Evolutionary conservation across 208 protist species (phyloP).

Genomic region (Trypanosoma boissoni): DNA sequence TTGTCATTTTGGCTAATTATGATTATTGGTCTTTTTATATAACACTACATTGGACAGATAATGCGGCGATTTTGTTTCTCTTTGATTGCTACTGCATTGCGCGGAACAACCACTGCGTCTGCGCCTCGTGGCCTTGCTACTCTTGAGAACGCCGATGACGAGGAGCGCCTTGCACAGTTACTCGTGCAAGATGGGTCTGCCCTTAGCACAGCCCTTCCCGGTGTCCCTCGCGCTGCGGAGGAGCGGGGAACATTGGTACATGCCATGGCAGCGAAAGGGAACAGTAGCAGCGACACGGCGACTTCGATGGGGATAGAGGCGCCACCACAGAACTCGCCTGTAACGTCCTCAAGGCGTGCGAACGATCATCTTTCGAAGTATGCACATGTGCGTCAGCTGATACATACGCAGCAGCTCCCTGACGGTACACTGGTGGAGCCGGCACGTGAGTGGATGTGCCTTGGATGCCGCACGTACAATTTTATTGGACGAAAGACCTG

Average conservation of each 20-base stretch:
- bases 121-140: neutral
- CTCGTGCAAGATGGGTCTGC: slow-evolving; percentile 40
- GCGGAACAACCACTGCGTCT: neutral
- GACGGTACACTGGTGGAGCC: slow-evolving; percentile 10
- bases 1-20: too few relatives aligned
- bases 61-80: too few relatives aligned
- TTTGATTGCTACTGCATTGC: neutral
- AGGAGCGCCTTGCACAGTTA: slow-evolving; percentile 35
- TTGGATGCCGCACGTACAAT: slow-evolving; percentile 55
- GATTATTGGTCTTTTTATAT: too few relatives aligned
- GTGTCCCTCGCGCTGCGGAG: neutral
- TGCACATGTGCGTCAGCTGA: slow-evolving; percentile 23
- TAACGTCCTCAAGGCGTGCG: slow-evolving; percentile 26
- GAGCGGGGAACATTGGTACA: neutral
- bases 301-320: neutral
- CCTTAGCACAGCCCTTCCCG: neutral
- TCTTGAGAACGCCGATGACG: slow-evolving; percentile 25
- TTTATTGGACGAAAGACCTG: slow-evolving; percentile 35
- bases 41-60: too few relatives aligned
- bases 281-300: slow-evolving; percentile 4
- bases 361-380: slow-evolving; percentile 43
- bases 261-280: neutral
- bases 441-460: slow-evolving; percentile 63
- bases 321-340: neutral
- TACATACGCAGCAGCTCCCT: slow-evolving; percentile 12